phyloP scores from a whole-genome alignment of 148 eudicot species.

The Polygonum maritimum region DNA sequence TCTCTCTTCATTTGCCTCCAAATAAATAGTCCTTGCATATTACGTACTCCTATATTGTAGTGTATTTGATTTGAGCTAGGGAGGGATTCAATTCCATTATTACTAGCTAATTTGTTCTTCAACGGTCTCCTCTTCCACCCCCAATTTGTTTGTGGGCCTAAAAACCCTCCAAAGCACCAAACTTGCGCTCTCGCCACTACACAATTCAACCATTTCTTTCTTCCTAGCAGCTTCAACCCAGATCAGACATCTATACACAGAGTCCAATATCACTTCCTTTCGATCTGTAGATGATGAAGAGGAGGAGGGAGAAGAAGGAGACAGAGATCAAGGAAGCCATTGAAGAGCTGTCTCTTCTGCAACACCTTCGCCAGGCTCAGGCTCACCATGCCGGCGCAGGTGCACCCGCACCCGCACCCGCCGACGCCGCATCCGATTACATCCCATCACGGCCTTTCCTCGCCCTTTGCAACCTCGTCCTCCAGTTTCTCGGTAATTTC shows the following conservation, averaged over 20 bases:
- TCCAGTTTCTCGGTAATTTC: neutral
- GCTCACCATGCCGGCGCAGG: neutral
- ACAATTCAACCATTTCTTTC: too few relatives aligned
- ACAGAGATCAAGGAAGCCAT: slow-evolving; percentile 54
- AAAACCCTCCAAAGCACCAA: too few relatives aligned
- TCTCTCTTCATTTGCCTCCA: too few relatives aligned
- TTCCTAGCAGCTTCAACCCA: neutral
- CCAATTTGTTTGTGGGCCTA: too few relatives aligned
- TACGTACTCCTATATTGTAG: too few relatives aligned
- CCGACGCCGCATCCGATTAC: neutral
- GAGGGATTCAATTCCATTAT: neutral
- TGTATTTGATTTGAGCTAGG: too few relatives aligned
- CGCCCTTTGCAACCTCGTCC: neutral
- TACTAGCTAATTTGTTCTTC: too few relatives aligned
- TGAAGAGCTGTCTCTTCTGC: slow-evolving; percentile 50
- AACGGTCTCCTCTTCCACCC: too few relatives aligned
- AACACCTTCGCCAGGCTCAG: neutral
- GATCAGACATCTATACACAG: neutral
- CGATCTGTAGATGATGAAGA: slow-evolving; percentile 16
- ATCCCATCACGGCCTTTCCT: neutral
- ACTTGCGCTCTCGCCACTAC: too few relatives aligned
- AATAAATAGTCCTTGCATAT: too few relatives aligned
- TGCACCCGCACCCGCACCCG: neutral
- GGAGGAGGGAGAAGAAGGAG: slow-evolving; percentile 10
- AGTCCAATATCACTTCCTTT: too few relatives aligned